Evolutionary conservation across 2,329 filamentous ascomycete genomes (phyloP).

Genomic region (Aspergillus quadricinctus): DNA sequence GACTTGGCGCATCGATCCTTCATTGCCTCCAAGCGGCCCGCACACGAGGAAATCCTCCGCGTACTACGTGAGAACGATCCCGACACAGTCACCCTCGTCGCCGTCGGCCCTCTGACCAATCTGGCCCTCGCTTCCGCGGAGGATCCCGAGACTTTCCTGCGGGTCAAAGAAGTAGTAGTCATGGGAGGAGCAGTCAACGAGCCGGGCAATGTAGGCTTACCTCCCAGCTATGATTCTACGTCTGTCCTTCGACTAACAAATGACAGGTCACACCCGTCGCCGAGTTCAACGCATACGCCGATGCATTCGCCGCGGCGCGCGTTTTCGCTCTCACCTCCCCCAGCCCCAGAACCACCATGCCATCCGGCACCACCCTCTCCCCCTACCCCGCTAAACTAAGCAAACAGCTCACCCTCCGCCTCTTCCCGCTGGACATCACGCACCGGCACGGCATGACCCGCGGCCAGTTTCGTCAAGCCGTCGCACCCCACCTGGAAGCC

Average conservation of each 20-base stretch:
- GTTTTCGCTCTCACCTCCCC: constrained; percentile 73
- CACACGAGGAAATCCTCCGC: constrained; percentile 85
- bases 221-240: neutral
- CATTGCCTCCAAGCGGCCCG: constrained; percentile 65
- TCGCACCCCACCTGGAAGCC: constrained; percentile 52
- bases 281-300: constrained; percentile 95
- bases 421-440: constrained; percentile 76
- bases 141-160: constrained; percentile 84
- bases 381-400: constrained; percentile 63
- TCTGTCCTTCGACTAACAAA: neutral
- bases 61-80: constrained; percentile 75
- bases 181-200: constrained; percentile 86
- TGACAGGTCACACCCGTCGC: constrained; percentile 64
- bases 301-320: constrained; percentile 70
- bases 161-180: constrained; percentile 83
- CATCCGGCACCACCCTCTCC: constrained; percentile 49
- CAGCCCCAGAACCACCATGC: constrained; percentile 78
- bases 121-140: constrained; percentile 81
- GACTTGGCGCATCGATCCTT: constrained; percentile 54
- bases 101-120: constrained; percentile 90
- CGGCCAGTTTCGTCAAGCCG: constrained; percentile 54
- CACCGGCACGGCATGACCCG: constrained; percentile 63
- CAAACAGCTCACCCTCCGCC: constrained; percentile 59
- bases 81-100: constrained; percentile 83
- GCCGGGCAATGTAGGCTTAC: constrained; percentile 68